Conservation (phyloP, 1,284 basidiomycete species). For the Fomitopsis betulina region DNA sequence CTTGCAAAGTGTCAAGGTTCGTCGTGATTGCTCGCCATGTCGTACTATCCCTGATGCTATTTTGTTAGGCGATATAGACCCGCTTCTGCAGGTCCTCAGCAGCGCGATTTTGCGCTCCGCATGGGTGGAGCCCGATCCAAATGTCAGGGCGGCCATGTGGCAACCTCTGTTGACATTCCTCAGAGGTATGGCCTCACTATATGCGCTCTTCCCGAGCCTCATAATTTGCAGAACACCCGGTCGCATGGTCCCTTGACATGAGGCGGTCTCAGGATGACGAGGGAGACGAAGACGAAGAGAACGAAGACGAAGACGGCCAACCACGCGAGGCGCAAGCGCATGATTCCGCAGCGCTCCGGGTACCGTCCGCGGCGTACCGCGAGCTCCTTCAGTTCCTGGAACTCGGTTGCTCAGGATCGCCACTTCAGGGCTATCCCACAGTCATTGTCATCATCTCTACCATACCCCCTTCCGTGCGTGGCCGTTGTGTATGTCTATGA, state of each 20-base stretch:
- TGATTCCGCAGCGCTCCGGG: constrained; percentile 7
- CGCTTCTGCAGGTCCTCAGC: constrained; percentile 45
- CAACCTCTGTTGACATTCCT: constrained; percentile 68
- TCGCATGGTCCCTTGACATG: constrained; percentile 54
- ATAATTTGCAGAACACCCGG: constrained; percentile 46
- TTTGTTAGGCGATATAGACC: constrained; percentile 33
- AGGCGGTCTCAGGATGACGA: constrained; percentile 20
- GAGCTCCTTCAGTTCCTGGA: constrained; percentile 75
- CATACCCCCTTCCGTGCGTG: constrained; percentile 56
- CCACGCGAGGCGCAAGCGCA: constrained; percentile 30
- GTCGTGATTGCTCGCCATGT: neutral
- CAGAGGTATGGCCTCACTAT: constrained; percentile 46
- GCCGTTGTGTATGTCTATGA: neutral
- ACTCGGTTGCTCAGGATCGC: constrained; percentile 72
- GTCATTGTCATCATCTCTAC: constrained; percentile 77
- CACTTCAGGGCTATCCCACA: constrained; percentile 71
- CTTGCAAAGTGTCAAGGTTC: constrained; percentile 42
- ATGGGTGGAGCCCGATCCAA: constrained; percentile 71
- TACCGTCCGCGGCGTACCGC: constrained; percentile 47
- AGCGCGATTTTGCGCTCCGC: constrained; percentile 64
- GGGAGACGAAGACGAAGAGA: constrained; percentile 24
- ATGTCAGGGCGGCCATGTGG: constrained; percentile 67
- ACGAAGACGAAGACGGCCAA: constrained; percentile 30
- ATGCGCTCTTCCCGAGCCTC: neutral
- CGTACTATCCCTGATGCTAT: neutral